These are phyloP conservation scores for Hysterangium stoloniferum DNA, from an alignment of 768 basidiomycete genomes.

Conservation along the genomic window DNA sequence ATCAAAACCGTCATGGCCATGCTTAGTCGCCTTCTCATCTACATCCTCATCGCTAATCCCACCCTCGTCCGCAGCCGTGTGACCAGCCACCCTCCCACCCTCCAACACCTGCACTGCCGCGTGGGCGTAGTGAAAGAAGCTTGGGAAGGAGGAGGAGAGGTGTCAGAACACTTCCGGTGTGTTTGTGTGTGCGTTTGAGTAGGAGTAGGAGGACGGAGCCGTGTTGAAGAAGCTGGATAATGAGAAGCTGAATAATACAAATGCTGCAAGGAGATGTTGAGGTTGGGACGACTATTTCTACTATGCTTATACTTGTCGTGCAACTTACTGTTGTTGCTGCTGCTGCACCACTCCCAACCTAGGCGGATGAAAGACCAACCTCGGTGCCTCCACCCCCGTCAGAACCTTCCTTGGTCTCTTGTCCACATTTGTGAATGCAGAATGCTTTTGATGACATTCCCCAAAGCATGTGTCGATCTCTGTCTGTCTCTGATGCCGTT, in stretches of 20 bases:
- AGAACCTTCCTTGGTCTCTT: slow-evolving; percentile 73
- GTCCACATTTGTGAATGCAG: too few species aligned
- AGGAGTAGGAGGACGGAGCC: slow-evolving; percentile 27
- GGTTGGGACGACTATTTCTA: slow-evolving; percentile 19
- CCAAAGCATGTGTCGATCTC: too few species aligned
- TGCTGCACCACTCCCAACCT: slow-evolving; percentile 20
- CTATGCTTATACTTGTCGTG: slow-evolving; percentile 10
- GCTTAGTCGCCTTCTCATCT: too few species aligned
- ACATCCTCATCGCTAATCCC: too few species aligned
- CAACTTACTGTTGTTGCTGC: slow-evolving; percentile 17
- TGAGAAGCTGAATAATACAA: too few species aligned
- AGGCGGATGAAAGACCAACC: slow-evolving; percentile 11
- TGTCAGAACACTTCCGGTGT: slow-evolving; percentile 19
- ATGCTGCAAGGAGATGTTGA: slow-evolving; percentile 61
- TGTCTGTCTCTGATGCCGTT: too few species aligned
- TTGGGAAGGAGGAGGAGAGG: slow-evolving; percentile 3
- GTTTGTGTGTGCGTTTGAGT: slow-evolving; percentile 25
- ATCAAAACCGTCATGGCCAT: too few species aligned
- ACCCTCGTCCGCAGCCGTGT: slow-evolving; percentile 14
- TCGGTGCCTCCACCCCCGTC: slow-evolving; percentile 29
- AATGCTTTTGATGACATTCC: too few species aligned
- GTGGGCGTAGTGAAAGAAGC: too few species aligned
- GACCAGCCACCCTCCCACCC: too few species aligned
- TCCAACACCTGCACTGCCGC: not conserved
- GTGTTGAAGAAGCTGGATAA: slow-evolving; percentile 84